Percentiles rank a stretch among this genome's conserved stretches.
phyloP scores from a whole-genome alignment of 2,329 filamentous ascomycete genomes.

The Drechmeria coniospora region DNA sequence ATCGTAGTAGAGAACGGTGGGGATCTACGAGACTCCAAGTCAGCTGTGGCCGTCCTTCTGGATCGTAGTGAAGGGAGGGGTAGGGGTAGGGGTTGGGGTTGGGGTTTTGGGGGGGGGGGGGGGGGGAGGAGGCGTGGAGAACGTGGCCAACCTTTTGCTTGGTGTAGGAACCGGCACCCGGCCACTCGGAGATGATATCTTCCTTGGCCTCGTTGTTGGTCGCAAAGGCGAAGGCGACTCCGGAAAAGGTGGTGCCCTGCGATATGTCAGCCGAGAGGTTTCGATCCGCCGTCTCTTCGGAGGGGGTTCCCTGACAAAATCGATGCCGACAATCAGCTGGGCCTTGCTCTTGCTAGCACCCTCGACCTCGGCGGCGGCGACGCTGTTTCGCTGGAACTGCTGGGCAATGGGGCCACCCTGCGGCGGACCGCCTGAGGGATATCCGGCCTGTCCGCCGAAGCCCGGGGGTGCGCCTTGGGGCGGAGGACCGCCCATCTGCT shows the following conservation, averaged over 20 bases:
- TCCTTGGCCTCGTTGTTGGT: constrained; percentile 96
- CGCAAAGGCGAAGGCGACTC: constrained; percentile 91
- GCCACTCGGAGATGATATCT: constrained; percentile 98
- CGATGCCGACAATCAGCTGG: constrained; percentile 95
- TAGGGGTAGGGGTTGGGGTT: too few relatives aligned
- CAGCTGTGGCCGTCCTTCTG: too few relatives aligned
- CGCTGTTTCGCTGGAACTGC: constrained; percentile 27
- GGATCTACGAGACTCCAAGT: constrained; percentile 70
- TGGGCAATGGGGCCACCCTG: constrained; percentile 22
- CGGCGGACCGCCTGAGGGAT: constrained; percentile 29
- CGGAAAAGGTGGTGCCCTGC: constrained; percentile 92
- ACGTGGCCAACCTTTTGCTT: constrained; percentile 98
- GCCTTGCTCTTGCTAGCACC: constrained; percentile 83
- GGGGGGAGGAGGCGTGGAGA: too few relatives aligned
- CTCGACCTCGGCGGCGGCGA: constrained; percentile 64
- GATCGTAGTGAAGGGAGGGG: too few relatives aligned
- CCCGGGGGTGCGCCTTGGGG: constrained; percentile 30
- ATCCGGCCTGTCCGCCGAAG: constrained; percentile 28
- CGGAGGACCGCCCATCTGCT: constrained; percentile 17
- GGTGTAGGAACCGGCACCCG: constrained; percentile 89
- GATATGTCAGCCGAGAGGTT: not conserved
- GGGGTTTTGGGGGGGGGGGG: not conserved
- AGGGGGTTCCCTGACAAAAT: constrained; percentile 56
- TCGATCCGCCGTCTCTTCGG: not conserved
- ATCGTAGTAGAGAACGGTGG: constrained; percentile 98